Evolutionary conservation across 1,284 basidiomycete genomes (phyloP).

Genomic region (Phenoliferia sp.): DNA sequence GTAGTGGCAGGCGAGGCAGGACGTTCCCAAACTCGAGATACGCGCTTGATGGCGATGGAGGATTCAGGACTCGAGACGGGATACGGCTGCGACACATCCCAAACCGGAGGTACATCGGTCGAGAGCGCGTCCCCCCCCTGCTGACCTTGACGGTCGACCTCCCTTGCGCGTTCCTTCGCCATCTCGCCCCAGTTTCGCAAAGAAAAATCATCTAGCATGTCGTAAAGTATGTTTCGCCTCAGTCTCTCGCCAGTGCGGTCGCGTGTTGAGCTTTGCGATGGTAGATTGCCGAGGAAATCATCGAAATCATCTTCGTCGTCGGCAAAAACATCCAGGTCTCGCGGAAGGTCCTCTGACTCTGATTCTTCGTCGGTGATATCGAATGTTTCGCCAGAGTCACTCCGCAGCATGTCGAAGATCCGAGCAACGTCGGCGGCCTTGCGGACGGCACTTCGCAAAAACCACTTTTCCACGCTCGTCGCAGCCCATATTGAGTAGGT

Average conservation of each 20-base stretch:
- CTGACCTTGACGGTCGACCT: background rate
- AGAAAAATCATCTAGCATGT: constrained; percentile 2
- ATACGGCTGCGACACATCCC: background rate
- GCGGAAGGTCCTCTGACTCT: background rate
- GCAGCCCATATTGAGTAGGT: constrained; percentile 18
- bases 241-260: background rate
- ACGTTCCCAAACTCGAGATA: background rate
- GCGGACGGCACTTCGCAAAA: constrained; percentile 6
- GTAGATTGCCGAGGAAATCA: background rate
- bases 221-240: background rate
- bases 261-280: background rate
- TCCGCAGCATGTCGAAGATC: constrained; percentile 15
- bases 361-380: constrained; percentile 1
- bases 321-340: background rate
- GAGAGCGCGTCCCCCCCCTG: background rate
- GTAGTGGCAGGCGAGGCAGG: background rate
- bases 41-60: background rate
- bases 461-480: constrained; percentile 15
- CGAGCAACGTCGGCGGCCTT: constrained; percentile 4
- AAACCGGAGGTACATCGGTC: background rate
- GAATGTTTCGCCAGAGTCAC: constrained; percentile 16
- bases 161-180: background rate
- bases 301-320: constrained; percentile 1
- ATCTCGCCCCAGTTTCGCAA: constrained; percentile 8
- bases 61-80: too few species aligned